Base-by-base conservation (phyloP, 2,329 filamentous ascomycete species). In the Acrocalymma vagum region DNA sequence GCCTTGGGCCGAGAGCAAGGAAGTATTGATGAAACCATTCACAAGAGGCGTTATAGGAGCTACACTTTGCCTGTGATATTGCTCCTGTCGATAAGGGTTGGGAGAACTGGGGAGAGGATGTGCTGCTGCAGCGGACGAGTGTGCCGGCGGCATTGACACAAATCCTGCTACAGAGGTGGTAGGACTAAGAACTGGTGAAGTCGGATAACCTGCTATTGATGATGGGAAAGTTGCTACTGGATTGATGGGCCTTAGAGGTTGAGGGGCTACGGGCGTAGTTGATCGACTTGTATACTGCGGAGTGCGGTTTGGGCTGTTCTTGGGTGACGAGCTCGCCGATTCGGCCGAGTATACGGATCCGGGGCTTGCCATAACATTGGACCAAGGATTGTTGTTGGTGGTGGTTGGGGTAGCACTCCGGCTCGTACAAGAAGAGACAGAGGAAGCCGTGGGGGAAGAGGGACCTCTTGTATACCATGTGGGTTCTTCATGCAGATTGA, bases 331-430 rank as follows among this genome's bases (percentile, higher is more conserved):
- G 23, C 42, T 59, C 33, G 58, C 52, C 11, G 65, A 67, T 24
- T 61, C 56, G 38, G 44, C 55, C 3, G 62, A 66, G 38, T 58
- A 56, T 8, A 54, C 49, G 6, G 63, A 67, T 30, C 40, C 49
- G 4, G 66, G 62, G 16, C 60, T 67, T 8, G 57, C 44, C 55
- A 69, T 67, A 13, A 64, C 55, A 48, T 61, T 69, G 4, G 63
- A 68, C 63, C 64, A 70, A 14, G 67, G 67, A 30, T 71, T 71
- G 40, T 67, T 69, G 45, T 65, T 66, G 17, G 59, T 67, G 7
- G 54, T 53, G 5, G 58, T 70, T 3, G 67, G 68, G 13, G 68
- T 71, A 14, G 63, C 53, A 48, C 65, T 69, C 39, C 68, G 57
- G 41, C 66, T 70, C 14, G 62, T 65, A 35, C 56, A 60, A 9